These are phyloP conservation scores for Penicillium sp. DNA, from an alignment of 2,329 filamentous ascomycete species.

Conservation along the genomic window DNA sequence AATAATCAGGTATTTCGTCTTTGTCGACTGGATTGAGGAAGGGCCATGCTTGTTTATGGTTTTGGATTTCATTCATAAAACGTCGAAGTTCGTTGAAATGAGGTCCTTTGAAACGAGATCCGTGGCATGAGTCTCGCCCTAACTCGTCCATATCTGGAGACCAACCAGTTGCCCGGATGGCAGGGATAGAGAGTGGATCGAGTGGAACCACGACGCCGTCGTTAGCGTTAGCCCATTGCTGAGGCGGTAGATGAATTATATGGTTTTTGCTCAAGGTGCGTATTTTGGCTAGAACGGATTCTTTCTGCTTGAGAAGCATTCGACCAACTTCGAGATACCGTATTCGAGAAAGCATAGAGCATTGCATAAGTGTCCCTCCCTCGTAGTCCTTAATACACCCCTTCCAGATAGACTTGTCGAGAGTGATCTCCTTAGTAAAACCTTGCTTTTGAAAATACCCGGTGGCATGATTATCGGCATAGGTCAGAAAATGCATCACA, in stretches of 20 bases:
- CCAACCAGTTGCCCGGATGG: constrained; percentile 91
- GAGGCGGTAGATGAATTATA: constrained; percentile 78
- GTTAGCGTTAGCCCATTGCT: constrained; percentile 69
- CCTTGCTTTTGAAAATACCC: constrained; percentile 99
- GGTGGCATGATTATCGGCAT: constrained; percentile 97
- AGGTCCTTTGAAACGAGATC: constrained; percentile 51
- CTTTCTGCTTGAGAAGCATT: constrained; percentile 96
- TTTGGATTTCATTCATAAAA: constrained; percentile 90
- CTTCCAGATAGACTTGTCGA: constrained; percentile 92
- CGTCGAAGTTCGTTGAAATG: constrained; percentile 94
- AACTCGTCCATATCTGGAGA: constrained; percentile 96
- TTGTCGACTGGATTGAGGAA: constrained; percentile 91
- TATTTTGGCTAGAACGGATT: constrained; percentile 91
- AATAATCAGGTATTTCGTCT: constrained; percentile 97
- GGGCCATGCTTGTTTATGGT: constrained; percentile 88
- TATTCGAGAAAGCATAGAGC: constrained; percentile 90
- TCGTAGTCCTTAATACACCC: constrained; percentile 99
- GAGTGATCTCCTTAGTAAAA: constrained; percentile 96
- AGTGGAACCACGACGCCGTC: constrained; percentile 63
- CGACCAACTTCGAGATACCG: constrained; percentile 89
- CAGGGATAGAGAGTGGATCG: constrained; percentile 79
- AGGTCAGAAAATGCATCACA: constrained; percentile 98
- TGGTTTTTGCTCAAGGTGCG: constrained; percentile 85
- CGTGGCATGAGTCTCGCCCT: constrained; percentile 90
- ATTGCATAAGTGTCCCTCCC: constrained; percentile 98